Percentiles rank a stretch among this genome's conserved stretches.
Evolutionary conservation across 805 yeast species (phyloP).

Genomic region (Candida andamanensis): DNA sequence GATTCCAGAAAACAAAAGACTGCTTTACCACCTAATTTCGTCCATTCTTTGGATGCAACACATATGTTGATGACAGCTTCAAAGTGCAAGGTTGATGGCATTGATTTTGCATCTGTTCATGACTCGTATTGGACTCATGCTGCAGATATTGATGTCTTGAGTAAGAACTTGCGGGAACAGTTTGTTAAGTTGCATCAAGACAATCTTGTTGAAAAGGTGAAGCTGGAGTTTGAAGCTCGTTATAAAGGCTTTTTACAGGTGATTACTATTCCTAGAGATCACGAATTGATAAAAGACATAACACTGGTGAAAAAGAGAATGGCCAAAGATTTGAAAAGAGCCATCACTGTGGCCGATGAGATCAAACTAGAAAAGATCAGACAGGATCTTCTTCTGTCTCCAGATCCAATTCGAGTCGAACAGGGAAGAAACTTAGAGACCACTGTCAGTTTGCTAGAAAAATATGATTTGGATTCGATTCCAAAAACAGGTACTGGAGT

Average conservation of each 20-base stretch:
- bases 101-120: slow-evolving; percentile 91
- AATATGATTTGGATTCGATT: slow-evolving; percentile 18
- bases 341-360: slow-evolving; percentile 67
- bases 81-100: slow-evolving; percentile 57
- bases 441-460: slow-evolving; percentile 55
- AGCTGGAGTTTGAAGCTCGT: slow-evolving; percentile 75
- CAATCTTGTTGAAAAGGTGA: slow-evolving; percentile 64
- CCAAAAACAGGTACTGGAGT: slow-evolving; percentile 17
- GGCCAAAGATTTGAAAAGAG: slow-evolving; percentile 46
- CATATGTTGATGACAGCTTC: slow-evolving; percentile 91
- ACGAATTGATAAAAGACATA: slow-evolving; percentile 49
- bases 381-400: slow-evolving; percentile 47
- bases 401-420: slow-evolving; percentile 42
- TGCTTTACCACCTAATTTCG: slow-evolving; percentile 93
- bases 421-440: slow-evolving; percentile 58
- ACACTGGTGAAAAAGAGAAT: slow-evolving; percentile 44
- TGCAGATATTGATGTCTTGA: slow-evolving; percentile 70
- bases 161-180: slow-evolving; percentile 61
- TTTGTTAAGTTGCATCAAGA: slow-evolving; percentile 74
- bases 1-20: slow-evolving; percentile 85
- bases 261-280: slow-evolving; percentile 47
- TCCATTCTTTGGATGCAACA: slow-evolving; percentile 93
- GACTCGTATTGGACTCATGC: slow-evolving; percentile 99
- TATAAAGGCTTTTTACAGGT: slow-evolving; percentile 67
- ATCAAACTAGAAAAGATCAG: slow-evolving; percentile 65